Conservation (phyloP, 2,329 filamentous ascomycete genomes). For the Ophiostoma pallidulum region DNA sequence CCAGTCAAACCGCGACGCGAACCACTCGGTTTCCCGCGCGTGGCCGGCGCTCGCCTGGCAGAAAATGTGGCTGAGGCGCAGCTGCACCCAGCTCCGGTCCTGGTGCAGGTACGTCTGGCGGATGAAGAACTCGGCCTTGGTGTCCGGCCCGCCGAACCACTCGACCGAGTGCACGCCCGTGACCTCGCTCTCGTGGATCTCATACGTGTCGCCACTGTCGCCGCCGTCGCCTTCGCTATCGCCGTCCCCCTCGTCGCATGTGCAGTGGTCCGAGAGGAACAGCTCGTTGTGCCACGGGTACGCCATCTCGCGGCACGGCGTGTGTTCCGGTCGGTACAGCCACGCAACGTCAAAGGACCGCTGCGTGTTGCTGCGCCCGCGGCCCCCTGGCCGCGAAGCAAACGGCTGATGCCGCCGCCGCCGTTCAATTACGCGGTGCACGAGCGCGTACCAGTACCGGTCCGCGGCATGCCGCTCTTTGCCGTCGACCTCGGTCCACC, state of each 20-base stretch:
- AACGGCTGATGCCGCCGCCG: no score
- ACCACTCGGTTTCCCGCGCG: neutral
- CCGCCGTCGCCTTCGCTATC: conserved; percentile 29
- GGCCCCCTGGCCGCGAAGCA: no score
- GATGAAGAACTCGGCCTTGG: conserved; percentile 50
- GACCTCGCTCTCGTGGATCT: conserved; percentile 46
- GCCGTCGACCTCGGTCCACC: conserved; percentile 43
- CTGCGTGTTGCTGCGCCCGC: conserved; percentile 18
- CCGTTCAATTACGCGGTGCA: conserved; percentile 47
- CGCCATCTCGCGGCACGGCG: conserved; percentile 54
- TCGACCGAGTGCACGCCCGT: conserved; percentile 47
- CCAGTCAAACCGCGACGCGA: neutral
- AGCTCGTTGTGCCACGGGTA: conserved; percentile 67
- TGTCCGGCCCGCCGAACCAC: conserved; percentile 43
- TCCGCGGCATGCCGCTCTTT: conserved; percentile 46
- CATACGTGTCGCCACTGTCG: conserved; percentile 26
- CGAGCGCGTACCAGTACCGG: conserved; percentile 60
- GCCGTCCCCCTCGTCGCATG: conserved; percentile 40
- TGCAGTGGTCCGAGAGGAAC: conserved; percentile 69
- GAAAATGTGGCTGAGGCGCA: conserved; percentile 43
- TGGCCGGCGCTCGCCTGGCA: conserved; percentile 32
- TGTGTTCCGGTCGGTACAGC: conserved; percentile 64
- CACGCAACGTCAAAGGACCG: conserved; percentile 56
- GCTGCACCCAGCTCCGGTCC: conserved; percentile 51
- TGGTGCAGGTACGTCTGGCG: conserved; percentile 57